These are phyloP conservation scores for Phlyctochytrium planicorne DNA, from an alignment of 192 early-diverging fungal genomes.

Conservation along the genomic window DNA sequence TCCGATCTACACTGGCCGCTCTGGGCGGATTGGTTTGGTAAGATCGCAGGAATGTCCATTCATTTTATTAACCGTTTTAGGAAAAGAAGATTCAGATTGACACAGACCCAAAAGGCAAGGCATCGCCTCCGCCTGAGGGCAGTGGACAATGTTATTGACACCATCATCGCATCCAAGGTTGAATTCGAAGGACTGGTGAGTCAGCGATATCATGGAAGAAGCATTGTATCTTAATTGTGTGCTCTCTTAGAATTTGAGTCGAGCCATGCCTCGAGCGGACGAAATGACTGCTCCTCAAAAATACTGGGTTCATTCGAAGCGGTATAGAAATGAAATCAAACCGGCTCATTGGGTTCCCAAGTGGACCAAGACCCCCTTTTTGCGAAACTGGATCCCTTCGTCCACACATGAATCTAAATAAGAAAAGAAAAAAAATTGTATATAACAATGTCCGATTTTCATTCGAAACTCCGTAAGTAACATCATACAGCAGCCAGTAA, in stretches of 20 bases:
- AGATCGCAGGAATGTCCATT: no score
- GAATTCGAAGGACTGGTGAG: slow-evolving; percentile 42
- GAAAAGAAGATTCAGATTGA: slow-evolving; percentile 50
- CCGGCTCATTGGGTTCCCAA: slow-evolving; percentile 55
- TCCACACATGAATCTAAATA: slow-evolving; percentile 34
- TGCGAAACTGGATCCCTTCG: slow-evolving; percentile 36
- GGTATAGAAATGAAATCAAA: slow-evolving; percentile 53
- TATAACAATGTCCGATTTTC: slow-evolving; percentile 7
- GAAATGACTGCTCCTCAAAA: slow-evolving; percentile 51
- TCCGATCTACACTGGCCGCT: no score
- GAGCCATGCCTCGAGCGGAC: slow-evolving; percentile 31
- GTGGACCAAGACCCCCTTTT: slow-evolving; percentile 52
- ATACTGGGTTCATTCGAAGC: slow-evolving; percentile 55
- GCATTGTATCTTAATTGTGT: neutral
- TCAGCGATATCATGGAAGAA: neutral
- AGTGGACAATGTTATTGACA: slow-evolving; percentile 49
- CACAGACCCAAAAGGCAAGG: slow-evolving; percentile 49
- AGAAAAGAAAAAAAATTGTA: slow-evolving; percentile 14
- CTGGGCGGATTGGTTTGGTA: neutral
- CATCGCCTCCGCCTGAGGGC: slow-evolving; percentile 43
- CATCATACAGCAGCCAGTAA: no score
- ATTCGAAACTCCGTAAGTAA: no score
- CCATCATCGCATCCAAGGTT: slow-evolving; percentile 44
- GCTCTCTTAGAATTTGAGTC: slow-evolving; percentile 36
- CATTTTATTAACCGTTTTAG: no score